Evolutionary conservation across 306 rosid species (phyloP).

Genomic region (Pyrus communis): DNA sequence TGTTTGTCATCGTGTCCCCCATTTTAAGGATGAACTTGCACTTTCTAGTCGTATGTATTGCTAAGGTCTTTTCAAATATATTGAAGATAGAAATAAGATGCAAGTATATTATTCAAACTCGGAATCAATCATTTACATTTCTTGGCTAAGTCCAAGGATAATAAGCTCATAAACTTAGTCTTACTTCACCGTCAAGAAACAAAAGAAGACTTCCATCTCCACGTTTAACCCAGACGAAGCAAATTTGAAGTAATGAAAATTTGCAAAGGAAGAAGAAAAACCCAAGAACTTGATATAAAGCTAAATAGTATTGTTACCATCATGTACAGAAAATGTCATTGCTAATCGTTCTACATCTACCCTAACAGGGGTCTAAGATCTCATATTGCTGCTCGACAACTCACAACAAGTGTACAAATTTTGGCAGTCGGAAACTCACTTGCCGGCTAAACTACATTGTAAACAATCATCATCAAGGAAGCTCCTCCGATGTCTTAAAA

Average conservation of each 20-base stretch:
- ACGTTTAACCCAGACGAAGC: not conserved
- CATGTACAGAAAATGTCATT: constrained; percentile 4
- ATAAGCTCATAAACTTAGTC: not conserved
- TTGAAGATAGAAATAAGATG: not conserved
- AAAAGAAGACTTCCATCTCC: not conserved
- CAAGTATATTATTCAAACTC: too few species aligned
- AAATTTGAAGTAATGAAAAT: not conserved
- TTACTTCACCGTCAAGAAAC: not conserved
- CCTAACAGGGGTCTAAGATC: not conserved
- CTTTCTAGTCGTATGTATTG: not conserved
- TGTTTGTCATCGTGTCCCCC: not conserved
- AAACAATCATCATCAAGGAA: constrained; percentile 1
- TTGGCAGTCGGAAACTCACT: not conserved
- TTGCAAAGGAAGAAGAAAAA: not conserved
- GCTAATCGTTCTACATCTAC: not conserved
- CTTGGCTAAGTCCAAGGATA: not conserved
- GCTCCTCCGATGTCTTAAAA: not conserved
- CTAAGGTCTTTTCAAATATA: not conserved
- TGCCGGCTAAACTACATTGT: not conserved
- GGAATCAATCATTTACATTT: not conserved
- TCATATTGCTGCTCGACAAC: not conserved
- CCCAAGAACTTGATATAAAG: not conserved
- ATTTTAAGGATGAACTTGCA: not conserved
- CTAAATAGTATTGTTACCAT: not conserved
- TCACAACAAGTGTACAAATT: not conserved